phyloP scores from a whole-genome alignment of 305 asterid species.

The Lippia alba region DNA sequence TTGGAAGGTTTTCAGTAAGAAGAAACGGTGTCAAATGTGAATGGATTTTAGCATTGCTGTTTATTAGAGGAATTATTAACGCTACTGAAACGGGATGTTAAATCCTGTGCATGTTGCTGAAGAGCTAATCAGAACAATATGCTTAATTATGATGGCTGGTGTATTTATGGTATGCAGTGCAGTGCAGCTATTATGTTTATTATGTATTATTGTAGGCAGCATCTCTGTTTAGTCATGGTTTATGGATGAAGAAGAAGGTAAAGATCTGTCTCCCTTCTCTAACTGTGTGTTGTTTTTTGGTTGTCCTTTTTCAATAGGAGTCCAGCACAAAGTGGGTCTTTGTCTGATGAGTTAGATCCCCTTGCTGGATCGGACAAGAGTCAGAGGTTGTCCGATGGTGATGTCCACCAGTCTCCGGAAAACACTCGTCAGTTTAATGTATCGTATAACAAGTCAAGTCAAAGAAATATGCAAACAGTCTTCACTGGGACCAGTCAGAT shows the following conservation, averaged over 20 bases:
- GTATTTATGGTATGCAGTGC: background rate
- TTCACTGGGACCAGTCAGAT: conserved; percentile 44
- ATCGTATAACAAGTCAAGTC: conserved; percentile 52
- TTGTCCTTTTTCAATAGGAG: conserved; percentile 57
- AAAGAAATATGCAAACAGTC: conserved; percentile 43
- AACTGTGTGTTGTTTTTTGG: conserved; percentile 27
- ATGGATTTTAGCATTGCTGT: conserved; percentile 15
- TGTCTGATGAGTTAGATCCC: conserved; percentile 74
- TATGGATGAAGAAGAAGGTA: too few species aligned
- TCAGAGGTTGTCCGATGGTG: conserved; percentile 47
- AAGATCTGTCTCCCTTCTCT: conserved; percentile 12
- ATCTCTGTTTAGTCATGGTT: background rate
- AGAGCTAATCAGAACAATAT: conserved; percentile 4
- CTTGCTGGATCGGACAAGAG: conserved; percentile 62
- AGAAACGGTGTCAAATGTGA: conserved; percentile 8
- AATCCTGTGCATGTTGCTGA: conserved; percentile 5
- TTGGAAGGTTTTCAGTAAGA: background rate
- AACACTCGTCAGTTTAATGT: conserved; percentile 48
- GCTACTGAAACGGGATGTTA: conserved; percentile 16
- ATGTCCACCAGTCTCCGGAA: conserved; percentile 42
- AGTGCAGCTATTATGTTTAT: background rate
- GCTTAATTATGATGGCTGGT: background rate
- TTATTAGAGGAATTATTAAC: too few species aligned
- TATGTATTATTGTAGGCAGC: background rate
- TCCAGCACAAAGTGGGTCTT: conserved; percentile 68